Evolutionary conservation across 208 protist genomes (phyloP).

Genomic region (Leishmania mexicana): DNA sequence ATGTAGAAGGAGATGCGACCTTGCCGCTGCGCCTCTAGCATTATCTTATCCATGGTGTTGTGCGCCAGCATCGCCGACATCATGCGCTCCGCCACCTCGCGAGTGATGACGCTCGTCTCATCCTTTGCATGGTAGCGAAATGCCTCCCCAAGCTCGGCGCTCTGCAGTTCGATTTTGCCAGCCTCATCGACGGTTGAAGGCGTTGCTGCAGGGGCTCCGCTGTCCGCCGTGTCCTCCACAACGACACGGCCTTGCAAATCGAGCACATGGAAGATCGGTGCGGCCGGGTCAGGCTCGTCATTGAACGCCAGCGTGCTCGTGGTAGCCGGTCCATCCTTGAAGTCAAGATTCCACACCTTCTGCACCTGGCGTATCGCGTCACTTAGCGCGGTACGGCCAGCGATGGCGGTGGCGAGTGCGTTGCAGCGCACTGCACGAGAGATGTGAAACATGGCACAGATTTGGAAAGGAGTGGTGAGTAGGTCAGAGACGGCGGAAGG

Average conservation of each 20-base stretch:
- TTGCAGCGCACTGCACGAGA: slow-evolving; percentile 21
- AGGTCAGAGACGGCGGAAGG: not conserved
- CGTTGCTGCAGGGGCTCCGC: not conserved
- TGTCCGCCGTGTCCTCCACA: slow-evolving; percentile 11
- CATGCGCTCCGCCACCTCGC: slow-evolving; percentile 71
- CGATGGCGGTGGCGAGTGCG: slow-evolving; percentile 28
- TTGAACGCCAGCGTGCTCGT: slow-evolving; percentile 59
- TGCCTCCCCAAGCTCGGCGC: slow-evolving; percentile 24
- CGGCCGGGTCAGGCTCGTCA: slow-evolving; percentile 33
- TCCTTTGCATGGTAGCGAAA: slow-evolving; percentile 30
- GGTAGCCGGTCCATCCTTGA: slow-evolving; percentile 44
- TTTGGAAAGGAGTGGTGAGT: not conserved
- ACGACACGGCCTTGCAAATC: slow-evolving; percentile 58
- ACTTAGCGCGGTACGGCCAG: slow-evolving; percentile 28
- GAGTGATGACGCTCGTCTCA: slow-evolving; percentile 27
- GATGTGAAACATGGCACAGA: slow-evolving; percentile 17
- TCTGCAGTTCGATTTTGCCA: slow-evolving; percentile 3
- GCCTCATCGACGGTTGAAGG: not conserved
- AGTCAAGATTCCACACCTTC: slow-evolving; percentile 74
- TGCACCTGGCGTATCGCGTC: slow-evolving; percentile 48
- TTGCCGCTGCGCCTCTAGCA: slow-evolving; percentile 95
- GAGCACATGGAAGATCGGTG: slow-evolving; percentile 66
- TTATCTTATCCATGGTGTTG: slow-evolving; percentile 92
- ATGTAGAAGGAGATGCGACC: slow-evolving; percentile 98
- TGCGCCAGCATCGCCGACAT: slow-evolving; percentile 93